Evolutionary conservation across 1,139 yeast genomes (phyloP), one percentile per base, ranked within the genome.

Genomic region (Geotrichum citri-aurantii): DNA sequence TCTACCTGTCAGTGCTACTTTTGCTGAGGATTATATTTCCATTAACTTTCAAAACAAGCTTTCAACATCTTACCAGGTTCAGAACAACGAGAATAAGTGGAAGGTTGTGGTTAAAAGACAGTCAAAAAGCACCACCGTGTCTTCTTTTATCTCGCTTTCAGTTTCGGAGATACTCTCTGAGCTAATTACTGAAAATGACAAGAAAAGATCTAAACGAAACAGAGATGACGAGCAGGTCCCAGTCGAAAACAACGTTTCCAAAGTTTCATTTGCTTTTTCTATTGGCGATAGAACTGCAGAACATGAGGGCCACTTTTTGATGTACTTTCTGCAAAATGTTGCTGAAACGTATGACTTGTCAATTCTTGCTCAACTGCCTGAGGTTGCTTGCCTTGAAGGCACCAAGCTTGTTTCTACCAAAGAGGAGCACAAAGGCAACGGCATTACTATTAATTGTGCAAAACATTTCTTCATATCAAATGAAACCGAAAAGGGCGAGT

Each of bases 1-100:
- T 2, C 40, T 44, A 11, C 60, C 60, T 5, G n/a, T 17, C 10
- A 19, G 17, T 14, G 59, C 56, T 7, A 46, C 54, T 14, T 59
- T 59, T 48, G 55, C 61, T 8, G 52, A 59, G n/a, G 55, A 56
- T 23, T 54, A 46, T 24, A 42, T 57, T 21, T 40, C 56, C 1
- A 40, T 59, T 2, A 49, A 52, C 19, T 59, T 48, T 50, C 44
- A 52, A 42, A 49, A 53, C 24, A 27, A 47, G 10, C 26, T 51
- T 4, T 24, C 56, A 2, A 21, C 44, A 2, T 46, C 52, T 8
- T 59, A 33, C 44, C 50, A 48, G 14, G 54, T 56, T 29, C 52
- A 47, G n/a, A 27, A 53, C 6, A 47, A 50, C 5, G 51, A 47
- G 7, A 54, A 50, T 11, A 52, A 52, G 11, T 56, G 59, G 59